Evolutionary conservation across 192 early-diverging fungal species (phyloP).

Genomic region (Podochytrium sp.): DNA sequence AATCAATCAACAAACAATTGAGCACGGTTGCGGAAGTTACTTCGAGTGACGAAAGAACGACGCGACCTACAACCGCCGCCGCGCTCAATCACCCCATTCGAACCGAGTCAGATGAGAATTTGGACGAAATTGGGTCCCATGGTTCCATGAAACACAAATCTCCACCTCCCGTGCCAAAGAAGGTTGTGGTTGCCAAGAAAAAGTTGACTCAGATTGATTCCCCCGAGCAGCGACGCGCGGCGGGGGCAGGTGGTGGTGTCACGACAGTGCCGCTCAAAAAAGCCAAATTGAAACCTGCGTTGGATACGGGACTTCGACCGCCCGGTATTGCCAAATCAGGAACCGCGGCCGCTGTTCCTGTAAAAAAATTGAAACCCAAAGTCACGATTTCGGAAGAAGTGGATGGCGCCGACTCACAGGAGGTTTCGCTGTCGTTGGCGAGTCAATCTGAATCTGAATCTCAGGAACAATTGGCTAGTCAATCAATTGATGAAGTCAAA

Average conservation of each 20-base stretch:
- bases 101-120: neutral
- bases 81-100: neutral
- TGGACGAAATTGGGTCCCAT: neutral
- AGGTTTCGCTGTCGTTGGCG: neutral
- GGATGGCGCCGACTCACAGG: neutral
- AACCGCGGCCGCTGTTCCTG: neutral
- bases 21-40: constrained; percentile 13
- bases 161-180: neutral
- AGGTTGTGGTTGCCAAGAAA: constrained; percentile 7
- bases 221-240: neutral
- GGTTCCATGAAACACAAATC: neutral
- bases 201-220: constrained; percentile 18
- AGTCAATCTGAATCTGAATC: neutral
- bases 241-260: neutral
- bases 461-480: neutral
- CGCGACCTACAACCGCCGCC: constrained; percentile 13
- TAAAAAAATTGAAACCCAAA: constrained; percentile 11
- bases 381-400: neutral
- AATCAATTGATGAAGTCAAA: neutral
- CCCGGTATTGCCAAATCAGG: neutral
- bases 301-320: neutral
- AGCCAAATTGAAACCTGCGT: constrained; percentile 5
- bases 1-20: constrained; percentile 7
- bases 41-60: constrained; percentile 7
- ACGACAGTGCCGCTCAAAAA: neutral